A percentile compares a stretch with the other conserved stretches of the same genome.
phyloP scores from a whole-genome alignment of 108 stramenopile genomes.

The Nitzschia palea region DNA sequence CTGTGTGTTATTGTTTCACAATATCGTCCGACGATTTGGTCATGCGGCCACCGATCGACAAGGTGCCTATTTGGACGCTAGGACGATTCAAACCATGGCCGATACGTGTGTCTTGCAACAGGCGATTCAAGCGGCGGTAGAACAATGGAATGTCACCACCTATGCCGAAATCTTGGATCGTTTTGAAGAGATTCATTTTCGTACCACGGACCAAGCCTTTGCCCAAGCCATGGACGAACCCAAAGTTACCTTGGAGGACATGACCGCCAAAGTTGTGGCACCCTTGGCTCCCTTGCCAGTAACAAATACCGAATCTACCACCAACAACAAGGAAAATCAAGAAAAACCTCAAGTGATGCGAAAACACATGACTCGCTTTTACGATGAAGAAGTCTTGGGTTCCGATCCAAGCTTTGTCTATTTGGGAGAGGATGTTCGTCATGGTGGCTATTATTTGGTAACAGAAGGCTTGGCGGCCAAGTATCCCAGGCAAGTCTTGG shows the following conservation, averaged over 20 bases:
- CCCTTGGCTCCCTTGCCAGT: conserved; percentile 24
- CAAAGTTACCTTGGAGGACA: conserved; percentile 65
- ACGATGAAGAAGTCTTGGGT: conserved; percentile 53
- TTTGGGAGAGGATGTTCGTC: conserved; percentile 85
- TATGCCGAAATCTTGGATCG: conserved; percentile 51
- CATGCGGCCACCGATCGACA: conserved; percentile 90
- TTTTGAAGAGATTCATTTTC: conserved; percentile 52
- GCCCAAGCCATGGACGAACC: conserved; percentile 64
- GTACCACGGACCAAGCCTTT: conserved; percentile 46
- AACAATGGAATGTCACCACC: conserved; percentile 42
- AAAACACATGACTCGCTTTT: conserved; percentile 79
- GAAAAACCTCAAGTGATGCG: conserved; percentile 75
- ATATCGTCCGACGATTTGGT: conserved; percentile 75
- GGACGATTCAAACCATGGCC: conserved; percentile 32
- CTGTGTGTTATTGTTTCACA: conserved; percentile 58
- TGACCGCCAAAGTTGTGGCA: conserved; percentile 58
- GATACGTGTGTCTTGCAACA: conserved; percentile 51
- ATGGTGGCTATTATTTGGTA: conserved; percentile 88
- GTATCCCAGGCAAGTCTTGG: conserved; percentile 65
- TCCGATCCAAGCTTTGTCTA: conserved; percentile 63
- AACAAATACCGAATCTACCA: conserved; percentile 20
- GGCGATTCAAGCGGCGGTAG: conserved; percentile 55
- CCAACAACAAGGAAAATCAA: not conserved
- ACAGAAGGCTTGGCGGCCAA: conserved; percentile 69
- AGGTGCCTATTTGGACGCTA: conserved; percentile 52